phyloP scores from a whole-genome alignment of 192 early-diverging fungal genomes.

The Backusella macrospora region DNA sequence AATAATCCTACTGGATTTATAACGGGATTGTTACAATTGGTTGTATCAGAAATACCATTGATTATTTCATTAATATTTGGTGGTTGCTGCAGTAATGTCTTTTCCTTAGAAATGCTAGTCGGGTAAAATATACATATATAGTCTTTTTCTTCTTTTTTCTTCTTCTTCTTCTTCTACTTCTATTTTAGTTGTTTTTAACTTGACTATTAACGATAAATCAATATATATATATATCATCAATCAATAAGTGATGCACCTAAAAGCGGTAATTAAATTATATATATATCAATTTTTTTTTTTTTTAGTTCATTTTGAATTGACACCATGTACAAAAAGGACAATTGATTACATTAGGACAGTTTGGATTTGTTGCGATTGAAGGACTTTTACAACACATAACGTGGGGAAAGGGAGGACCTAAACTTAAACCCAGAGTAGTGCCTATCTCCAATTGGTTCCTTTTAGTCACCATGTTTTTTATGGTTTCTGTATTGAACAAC shows the following conservation, averaged over 20 bases:
- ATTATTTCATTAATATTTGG: conserved; percentile 80
- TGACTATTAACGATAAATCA: not conserved
- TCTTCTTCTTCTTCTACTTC: no score
- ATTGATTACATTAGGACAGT: conserved; percentile 83
- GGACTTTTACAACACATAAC: conserved; percentile 66
- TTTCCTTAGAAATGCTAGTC: conserved; percentile 82
- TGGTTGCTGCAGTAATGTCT: conserved; percentile 90
- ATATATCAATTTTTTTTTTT: no score
- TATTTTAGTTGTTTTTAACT: no score
- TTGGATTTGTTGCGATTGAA: conserved; percentile 71
- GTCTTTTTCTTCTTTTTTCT: no score
- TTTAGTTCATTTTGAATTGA: no score
- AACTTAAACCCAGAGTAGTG: conserved; percentile 56
- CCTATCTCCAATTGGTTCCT: conserved; percentile 71
- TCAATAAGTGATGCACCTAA: conserved; percentile 57
- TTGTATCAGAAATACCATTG: conserved; percentile 52
- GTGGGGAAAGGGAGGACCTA: conserved; percentile 35
- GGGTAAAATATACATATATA: conserved; percentile 41
- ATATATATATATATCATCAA: conserved; percentile 20
- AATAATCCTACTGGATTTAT: conserved; percentile 12
- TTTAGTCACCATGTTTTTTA: conserved; percentile 79
- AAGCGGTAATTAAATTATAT: conserved; percentile 46
- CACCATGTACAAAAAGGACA: conserved; percentile 47
- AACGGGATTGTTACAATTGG: conserved; percentile 21
- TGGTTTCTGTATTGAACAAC: conserved; percentile 83